Percentiles rank a stretch among this genome's conserved stretches.
phyloP scores from a whole-genome alignment of 768 basidiomycete genomes.

The Collybia sp. region DNA sequence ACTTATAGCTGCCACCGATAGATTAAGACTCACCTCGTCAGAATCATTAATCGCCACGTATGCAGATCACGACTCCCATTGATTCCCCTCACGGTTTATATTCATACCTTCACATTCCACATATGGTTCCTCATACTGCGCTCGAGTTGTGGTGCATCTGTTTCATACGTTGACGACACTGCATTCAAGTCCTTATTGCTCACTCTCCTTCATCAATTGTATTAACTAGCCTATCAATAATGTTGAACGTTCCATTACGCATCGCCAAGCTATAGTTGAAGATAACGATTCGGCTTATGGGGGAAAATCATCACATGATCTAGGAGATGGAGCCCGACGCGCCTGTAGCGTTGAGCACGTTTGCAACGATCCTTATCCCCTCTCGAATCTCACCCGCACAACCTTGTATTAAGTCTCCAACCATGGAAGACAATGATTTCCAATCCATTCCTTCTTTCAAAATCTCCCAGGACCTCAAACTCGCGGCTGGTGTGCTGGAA shows the following conservation, averaged over 20 bases:
- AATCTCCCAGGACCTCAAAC: conserved; percentile 41
- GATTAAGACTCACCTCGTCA: neutral
- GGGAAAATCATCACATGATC: neutral
- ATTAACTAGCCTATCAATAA: conserved; percentile 26
- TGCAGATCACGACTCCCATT: conserved; percentile 6
- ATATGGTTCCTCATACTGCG: conserved; percentile 7
- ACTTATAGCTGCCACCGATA: neutral
- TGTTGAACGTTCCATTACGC: conserved; percentile 15
- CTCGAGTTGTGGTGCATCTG: conserved; percentile 10
- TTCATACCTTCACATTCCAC: neutral
- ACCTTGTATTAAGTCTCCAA: too few species aligned
- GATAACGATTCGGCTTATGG: too few species aligned
- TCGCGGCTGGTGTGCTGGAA: conserved; percentile 48
- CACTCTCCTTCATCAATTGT: conserved; percentile 20
- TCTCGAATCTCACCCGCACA: too few species aligned
- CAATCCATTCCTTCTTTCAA: conserved; percentile 23
- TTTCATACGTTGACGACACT: conserved; percentile 13
- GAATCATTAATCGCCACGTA: conserved; percentile 6
- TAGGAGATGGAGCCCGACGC: too few species aligned
- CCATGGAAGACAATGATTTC: conserved; percentile 10
- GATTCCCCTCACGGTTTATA: too few species aligned
- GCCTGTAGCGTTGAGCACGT: neutral
- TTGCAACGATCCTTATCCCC: neutral
- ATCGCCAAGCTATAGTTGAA: neutral
- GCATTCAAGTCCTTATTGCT: conserved; percentile 17